phyloP scores from a whole-genome alignment of 2,329 filamentous ascomycete genomes.

The Rutstroemia sp. region DNA sequence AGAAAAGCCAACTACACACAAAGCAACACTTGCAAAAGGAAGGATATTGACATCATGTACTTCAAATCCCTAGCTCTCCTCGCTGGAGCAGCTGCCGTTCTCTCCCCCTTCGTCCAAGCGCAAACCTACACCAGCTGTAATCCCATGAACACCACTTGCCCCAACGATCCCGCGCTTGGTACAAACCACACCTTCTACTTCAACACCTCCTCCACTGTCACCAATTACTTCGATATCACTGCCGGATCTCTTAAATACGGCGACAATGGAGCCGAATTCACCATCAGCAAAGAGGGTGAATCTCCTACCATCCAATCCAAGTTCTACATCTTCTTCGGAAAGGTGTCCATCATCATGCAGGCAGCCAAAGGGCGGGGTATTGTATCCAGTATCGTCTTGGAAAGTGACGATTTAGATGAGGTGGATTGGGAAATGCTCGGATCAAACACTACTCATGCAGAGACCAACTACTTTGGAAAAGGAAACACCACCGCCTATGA shows the following conservation, averaged over 20 bases:
- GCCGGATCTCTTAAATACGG: constrained; percentile 58
- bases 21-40: neutral
- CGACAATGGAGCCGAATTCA: constrained; percentile 62
- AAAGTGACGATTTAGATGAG: constrained; percentile 80
- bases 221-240: constrained; percentile 60
- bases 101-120: constrained; percentile 44
- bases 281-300: constrained; percentile 60
- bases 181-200: constrained; percentile 56
- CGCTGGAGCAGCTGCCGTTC: constrained; percentile 12
- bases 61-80: constrained; percentile 16
- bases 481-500: constrained; percentile 66
- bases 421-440: constrained; percentile 83
- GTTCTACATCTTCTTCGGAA: constrained; percentile 83
- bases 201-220: constrained; percentile 46
- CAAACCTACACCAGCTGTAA: constrained; percentile 77
- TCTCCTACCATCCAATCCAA: constrained; percentile 72
- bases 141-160: constrained; percentile 64
- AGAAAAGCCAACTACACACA: neutral
- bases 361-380: constrained; percentile 69
- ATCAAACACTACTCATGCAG: constrained; percentile 51
- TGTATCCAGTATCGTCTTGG: constrained; percentile 73
- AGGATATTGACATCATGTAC: constrained; percentile 15
- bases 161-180: constrained; percentile 63
- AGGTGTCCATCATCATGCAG: constrained; percentile 71
- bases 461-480: constrained; percentile 74